Conservation (phyloP, 805 yeast genomes). For the Starmerella sp. region DNA sequence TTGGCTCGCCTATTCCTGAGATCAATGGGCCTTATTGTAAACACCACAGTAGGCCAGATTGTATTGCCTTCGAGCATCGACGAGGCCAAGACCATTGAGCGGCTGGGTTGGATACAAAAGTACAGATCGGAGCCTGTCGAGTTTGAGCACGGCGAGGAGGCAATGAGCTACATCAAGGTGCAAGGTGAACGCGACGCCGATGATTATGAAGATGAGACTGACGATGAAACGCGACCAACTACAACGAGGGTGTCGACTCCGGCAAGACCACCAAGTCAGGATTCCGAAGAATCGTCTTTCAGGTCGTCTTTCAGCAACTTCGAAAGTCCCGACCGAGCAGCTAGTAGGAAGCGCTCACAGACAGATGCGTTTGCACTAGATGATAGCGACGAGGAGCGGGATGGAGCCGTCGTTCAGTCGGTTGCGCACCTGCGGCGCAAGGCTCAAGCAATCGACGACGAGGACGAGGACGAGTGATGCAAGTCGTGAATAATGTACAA, state of each 20-base stretch:
- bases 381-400: constrained; percentile 26
- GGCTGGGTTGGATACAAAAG: constrained; percentile 33
- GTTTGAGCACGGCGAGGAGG: constrained; percentile 30
- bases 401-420: constrained; percentile 17
- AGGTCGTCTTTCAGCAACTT: too few relatives aligned
- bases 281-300: too few relatives aligned
- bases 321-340: too few relatives aligned
- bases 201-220: constrained; percentile 12
- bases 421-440: constrained; percentile 7
- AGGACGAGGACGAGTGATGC: constrained; percentile 6
- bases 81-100: constrained; percentile 29
- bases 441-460: constrained; percentile 11
- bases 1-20: constrained; percentile 39
- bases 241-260: too few relatives aligned
- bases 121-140: constrained; percentile 33
- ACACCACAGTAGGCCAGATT: constrained; percentile 32
- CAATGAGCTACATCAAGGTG: constrained; percentile 28
- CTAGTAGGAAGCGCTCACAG: constrained; percentile 2
- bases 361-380: constrained; percentile 26
- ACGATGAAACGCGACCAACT: neutral
- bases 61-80: constrained; percentile 31
- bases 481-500: neutral
- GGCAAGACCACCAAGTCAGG: too few relatives aligned
- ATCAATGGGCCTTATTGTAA: constrained; percentile 35
- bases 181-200: constrained; percentile 24